Conservation (phyloP, 352 stramenopile genomes). For the Globisporangium irregulare region DNA sequence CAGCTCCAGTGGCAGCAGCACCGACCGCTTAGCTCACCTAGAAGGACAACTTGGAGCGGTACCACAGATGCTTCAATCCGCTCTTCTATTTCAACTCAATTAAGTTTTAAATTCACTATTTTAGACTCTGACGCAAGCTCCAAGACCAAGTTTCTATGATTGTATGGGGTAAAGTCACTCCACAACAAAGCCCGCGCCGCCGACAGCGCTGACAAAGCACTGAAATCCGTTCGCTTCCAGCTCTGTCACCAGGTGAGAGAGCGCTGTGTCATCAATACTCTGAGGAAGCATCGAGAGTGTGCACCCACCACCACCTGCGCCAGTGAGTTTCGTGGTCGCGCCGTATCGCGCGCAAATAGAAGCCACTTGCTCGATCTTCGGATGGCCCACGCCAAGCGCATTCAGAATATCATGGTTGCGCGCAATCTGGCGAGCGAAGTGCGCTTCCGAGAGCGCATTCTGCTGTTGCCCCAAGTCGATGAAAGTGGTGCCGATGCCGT, state of each 20-base stretch:
- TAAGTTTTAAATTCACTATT: conserved; percentile 15
- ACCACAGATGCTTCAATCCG: neutral
- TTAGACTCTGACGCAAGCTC: conserved; percentile 7
- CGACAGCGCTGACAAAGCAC: conserved; percentile 58
- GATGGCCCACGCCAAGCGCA: conserved; percentile 80
- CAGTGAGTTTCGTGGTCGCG: conserved; percentile 88
- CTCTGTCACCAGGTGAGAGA: conserved; percentile 43
- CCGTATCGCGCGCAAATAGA: conserved; percentile 46
- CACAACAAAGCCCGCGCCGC: conserved; percentile 42
- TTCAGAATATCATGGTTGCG: conserved; percentile 81
- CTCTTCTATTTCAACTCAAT: neutral
- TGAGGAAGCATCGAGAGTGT: conserved; percentile 78
- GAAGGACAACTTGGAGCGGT: neutral
- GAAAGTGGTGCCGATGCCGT: conserved; percentile 70
- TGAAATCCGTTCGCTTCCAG: conserved; percentile 49
- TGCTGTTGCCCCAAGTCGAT: conserved; percentile 31
- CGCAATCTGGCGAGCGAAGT: conserved; percentile 48
- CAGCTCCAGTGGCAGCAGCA: neutral
- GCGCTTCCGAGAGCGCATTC: conserved; percentile 35
- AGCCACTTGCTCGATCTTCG: conserved; percentile 78
- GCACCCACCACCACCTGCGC: conserved; percentile 85
- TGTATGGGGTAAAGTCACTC: neutral
- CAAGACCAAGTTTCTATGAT: neutral
- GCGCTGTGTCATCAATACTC: conserved; percentile 32
- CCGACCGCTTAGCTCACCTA: conserved; percentile 8